Conservation (phyloP, 768 basidiomycete genomes). For the Boletus tomentosulus region DNA sequence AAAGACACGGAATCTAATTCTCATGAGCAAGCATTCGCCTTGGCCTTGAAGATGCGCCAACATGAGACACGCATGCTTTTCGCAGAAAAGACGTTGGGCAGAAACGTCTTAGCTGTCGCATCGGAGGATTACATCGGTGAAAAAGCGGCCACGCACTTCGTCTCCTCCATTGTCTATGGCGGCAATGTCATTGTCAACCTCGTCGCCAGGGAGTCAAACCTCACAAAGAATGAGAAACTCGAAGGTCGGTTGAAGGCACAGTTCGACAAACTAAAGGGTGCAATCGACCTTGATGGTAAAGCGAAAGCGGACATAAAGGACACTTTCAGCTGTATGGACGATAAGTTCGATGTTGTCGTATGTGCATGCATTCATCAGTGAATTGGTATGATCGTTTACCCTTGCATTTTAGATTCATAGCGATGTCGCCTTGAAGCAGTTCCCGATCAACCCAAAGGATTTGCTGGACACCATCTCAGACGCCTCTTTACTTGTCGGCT, state of each 20-base stretch:
- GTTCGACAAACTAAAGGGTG: background rate
- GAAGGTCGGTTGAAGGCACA: background rate
- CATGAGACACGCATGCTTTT: background rate
- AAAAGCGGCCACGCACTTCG: background rate
- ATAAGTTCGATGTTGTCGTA: background rate
- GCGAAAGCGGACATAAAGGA: background rate
- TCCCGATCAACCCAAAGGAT: background rate
- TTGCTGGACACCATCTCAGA: background rate
- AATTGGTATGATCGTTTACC: too few species aligned
- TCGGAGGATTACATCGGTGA: background rate
- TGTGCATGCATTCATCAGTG: background rate
- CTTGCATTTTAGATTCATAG: background rate
- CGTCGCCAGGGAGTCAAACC: background rate
- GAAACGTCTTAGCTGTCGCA: background rate
- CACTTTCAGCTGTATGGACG: background rate
- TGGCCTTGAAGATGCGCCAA: background rate
- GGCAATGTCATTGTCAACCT: background rate
- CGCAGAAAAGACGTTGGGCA: background rate
- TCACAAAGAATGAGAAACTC: background rate
- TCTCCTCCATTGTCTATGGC: background rate
- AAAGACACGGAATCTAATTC: background rate
- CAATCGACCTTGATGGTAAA: background rate
- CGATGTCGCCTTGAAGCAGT: background rate
- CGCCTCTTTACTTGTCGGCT: background rate
- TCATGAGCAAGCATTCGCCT: background rate